Evolutionary conservation across 2,329 filamentous ascomycete species (phyloP).

Genomic region (Botrytis elliptica): DNA sequence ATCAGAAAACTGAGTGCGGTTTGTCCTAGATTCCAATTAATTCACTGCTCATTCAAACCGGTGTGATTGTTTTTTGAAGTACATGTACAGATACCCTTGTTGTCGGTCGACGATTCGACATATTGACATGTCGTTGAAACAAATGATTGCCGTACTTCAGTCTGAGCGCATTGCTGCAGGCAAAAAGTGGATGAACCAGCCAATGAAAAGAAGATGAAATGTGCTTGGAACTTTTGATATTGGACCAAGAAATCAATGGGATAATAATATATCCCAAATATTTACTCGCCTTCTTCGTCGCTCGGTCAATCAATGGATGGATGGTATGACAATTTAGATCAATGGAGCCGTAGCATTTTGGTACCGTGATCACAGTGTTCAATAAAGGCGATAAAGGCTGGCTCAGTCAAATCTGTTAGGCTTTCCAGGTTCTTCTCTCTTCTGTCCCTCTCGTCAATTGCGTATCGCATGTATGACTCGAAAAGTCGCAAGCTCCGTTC

Average conservation of each 20-base stretch:
- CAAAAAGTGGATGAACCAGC: neutral
- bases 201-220: neutral
- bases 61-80: neutral
- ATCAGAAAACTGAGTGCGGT: neutral
- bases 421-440: neutral
- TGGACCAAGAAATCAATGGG: neutral
- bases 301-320: neutral
- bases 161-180: conserved; percentile 5
- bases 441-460: neutral
- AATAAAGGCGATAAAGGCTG: neutral
- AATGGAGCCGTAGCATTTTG: neutral
- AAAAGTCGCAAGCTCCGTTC: neutral
- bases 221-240: conserved; percentile 2
- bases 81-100: conserved; percentile 9
- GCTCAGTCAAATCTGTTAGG: neutral
- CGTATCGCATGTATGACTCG: neutral
- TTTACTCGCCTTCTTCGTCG: neutral
- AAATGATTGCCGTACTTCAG: neutral
- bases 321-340: neutral
- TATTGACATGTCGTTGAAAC: neutral
- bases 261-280: neutral
- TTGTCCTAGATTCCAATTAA: neutral
- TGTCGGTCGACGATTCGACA: neutral
- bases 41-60: neutral
- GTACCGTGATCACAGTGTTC: neutral